A percentile compares a stretch with the other conserved stretches of the same genome.
Conservation (phyloP, 768 basidiomycete species). For the Clitopilus passeckerianus region DNA sequence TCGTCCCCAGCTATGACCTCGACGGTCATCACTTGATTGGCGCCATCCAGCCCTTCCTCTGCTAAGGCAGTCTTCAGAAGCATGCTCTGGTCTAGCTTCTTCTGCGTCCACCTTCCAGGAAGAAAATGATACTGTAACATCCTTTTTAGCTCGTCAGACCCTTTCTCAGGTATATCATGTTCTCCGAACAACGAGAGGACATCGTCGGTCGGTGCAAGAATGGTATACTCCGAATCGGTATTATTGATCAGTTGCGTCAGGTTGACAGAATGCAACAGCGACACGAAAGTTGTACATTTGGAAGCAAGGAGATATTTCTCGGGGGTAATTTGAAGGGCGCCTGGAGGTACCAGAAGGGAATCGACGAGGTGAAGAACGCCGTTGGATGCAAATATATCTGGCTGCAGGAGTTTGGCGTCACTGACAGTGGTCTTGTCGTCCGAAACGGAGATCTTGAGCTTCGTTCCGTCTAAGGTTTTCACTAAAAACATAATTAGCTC, state of each 20-base stretch:
- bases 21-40: constrained; percentile 66
- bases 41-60: constrained; percentile 64
- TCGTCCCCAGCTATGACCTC: constrained; percentile 51
- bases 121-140: constrained; percentile 88
- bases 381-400: constrained; percentile 90
- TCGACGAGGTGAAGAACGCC: constrained; percentile 92
- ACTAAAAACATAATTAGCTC: constrained; percentile 38
- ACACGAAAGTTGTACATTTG: constrained; percentile 89
- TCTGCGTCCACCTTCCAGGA: constrained; percentile 68
- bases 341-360: constrained; percentile 72
- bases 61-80: constrained; percentile 76
- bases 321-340: constrained; percentile 76
- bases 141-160: constrained; percentile 65
- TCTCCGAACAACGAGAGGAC: constrained; percentile 58
- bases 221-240: constrained; percentile 69
- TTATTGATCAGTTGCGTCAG: constrained; percentile 69
- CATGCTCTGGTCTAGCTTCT: constrained; percentile 68
- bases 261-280: constrained; percentile 79
- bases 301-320: constrained; percentile 93
- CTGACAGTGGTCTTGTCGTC: constrained; percentile 52
- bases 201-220: constrained; percentile 89
- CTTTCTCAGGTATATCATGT: constrained; percentile 55
- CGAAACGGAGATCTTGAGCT: constrained; percentile 55
- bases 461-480: constrained; percentile 61
- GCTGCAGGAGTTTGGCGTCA: constrained; percentile 56